Evolutionary conservation across 371 early-diverging fungal species (phyloP).

Genomic region (Rhizopus microsporus): DNA sequence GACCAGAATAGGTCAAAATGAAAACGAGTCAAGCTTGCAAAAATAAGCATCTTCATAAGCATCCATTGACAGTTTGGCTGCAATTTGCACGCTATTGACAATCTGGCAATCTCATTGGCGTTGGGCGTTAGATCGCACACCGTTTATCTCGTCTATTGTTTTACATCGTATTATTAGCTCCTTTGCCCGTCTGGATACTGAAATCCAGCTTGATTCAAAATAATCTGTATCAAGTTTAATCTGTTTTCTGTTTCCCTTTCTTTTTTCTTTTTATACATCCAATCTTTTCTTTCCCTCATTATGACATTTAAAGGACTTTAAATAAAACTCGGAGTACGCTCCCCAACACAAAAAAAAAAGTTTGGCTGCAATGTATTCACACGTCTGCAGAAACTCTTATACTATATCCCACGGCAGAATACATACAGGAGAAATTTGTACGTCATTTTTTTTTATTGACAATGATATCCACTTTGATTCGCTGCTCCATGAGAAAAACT

Average conservation of each 20-base stretch:
- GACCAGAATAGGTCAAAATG: slow-evolving; percentile 12
- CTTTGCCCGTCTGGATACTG: slow-evolving; percentile 5
- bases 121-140: neutral
- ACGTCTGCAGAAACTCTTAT: slow-evolving; percentile 5
- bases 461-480: slow-evolving; percentile 5
- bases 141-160: neutral
- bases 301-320: slow-evolving; percentile 13
- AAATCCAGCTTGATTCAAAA: slow-evolving; percentile 3
- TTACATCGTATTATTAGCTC: slow-evolving; percentile 6
- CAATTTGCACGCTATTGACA: slow-evolving; percentile 3
- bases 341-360: slow-evolving; percentile 9
- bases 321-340: slow-evolving; percentile 9
- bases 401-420: slow-evolving; percentile 4
- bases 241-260: slow-evolving; percentile 3
- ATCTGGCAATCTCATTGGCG: slow-evolving; percentile 2
- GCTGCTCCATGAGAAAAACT: slow-evolving; percentile 1
- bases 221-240: slow-evolving; percentile 4
- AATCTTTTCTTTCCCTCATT: slow-evolving; percentile 14
- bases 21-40: slow-evolving; percentile 13
- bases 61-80: slow-evolving; percentile 1
- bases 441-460: neutral
- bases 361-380: slow-evolving; percentile 4
- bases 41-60: slow-evolving; percentile 5
- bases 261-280: neutral
- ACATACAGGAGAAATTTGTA: neutral